Evolutionary conservation across 148 eudicot species (phyloP).

Genomic region (Camellia lanceoleosa): DNA sequence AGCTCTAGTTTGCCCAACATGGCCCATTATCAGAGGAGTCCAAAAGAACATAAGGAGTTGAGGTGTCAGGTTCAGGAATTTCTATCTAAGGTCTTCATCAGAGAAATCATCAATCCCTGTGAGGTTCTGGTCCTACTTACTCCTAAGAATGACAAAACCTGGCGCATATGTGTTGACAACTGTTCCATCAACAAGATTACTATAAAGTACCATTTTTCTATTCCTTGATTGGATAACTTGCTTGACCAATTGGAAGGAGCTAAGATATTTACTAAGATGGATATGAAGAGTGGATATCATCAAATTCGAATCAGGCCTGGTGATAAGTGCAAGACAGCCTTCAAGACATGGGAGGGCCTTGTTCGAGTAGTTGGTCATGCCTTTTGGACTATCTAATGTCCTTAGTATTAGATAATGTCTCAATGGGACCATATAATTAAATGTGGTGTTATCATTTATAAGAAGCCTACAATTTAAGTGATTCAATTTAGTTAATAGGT

Average conservation of each 20-base stretch:
- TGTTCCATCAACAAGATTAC: not conserved
- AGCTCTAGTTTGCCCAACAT: not conserved
- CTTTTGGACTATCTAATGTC: not conserved
- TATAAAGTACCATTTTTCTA: not conserved
- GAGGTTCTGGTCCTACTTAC: not conserved
- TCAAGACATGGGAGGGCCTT: not conserved
- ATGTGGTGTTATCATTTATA: no score
- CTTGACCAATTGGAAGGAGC: not conserved
- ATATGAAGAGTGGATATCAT: not conserved
- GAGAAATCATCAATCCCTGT: not conserved
- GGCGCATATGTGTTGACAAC: not conserved
- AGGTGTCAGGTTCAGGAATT: not conserved
- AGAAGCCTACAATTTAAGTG: no score
- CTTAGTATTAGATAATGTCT: no score
- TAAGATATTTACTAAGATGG: not conserved
- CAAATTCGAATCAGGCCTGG: not conserved
- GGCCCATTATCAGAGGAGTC: not conserved
- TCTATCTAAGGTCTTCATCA: not conserved
- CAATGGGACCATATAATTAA: no score
- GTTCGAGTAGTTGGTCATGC: not conserved
- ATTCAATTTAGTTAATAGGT: no score
- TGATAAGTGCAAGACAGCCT: slow-evolving; percentile 1
- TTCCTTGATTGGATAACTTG: not conserved
- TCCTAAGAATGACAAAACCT: not conserved
- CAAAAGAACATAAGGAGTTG: not conserved